Percentiles rank a stretch among this genome's conserved stretches.
phyloP scores from a whole-genome alignment of 192 early-diverging fungal species.

The Entomortierella lignicola region DNA sequence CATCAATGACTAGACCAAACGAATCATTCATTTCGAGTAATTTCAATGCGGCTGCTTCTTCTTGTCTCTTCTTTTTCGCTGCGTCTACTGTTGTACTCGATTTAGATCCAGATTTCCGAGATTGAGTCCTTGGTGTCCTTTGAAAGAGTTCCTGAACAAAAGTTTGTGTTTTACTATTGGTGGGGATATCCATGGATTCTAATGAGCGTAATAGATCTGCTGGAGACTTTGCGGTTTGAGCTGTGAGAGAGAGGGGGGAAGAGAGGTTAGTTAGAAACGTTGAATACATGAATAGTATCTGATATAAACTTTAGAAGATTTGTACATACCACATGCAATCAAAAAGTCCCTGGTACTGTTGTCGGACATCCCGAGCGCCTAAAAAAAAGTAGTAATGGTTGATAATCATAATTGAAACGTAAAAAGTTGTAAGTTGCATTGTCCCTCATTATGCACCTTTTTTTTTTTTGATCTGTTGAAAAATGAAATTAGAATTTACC shows the following conservation, averaged over 20 bases:
- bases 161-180: conserved; percentile 56
- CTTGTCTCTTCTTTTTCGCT: conserved; percentile 53
- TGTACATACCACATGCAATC: conserved; percentile 68
- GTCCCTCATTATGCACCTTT: no score
- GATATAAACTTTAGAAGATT: no score
- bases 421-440: no score
- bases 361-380: conserved; percentile 77
- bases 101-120: conserved; percentile 41
- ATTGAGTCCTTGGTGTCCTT: conserved; percentile 63
- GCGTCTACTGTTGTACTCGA: conserved; percentile 30
- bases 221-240: conserved; percentile 69
- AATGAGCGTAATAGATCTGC: conserved; percentile 64
- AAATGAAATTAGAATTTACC: no score
- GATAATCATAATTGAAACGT: no score
- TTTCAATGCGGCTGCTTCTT: conserved; percentile 19
- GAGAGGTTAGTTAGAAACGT: no score
- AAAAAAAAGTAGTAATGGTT: no score
- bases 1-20: conserved; percentile 32
- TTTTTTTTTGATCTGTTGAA: no score
- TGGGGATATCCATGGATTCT: conserved; percentile 70
- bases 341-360: conserved; percentile 75
- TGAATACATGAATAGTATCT: no score
- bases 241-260: conserved; percentile 30
- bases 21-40: conserved; percentile 39
- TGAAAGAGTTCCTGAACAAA: conserved; percentile 77